These are phyloP conservation scores for Botryotinia calthae DNA, from an alignment of 2,329 filamentous ascomycete genomes.

Conservation along the genomic window DNA sequence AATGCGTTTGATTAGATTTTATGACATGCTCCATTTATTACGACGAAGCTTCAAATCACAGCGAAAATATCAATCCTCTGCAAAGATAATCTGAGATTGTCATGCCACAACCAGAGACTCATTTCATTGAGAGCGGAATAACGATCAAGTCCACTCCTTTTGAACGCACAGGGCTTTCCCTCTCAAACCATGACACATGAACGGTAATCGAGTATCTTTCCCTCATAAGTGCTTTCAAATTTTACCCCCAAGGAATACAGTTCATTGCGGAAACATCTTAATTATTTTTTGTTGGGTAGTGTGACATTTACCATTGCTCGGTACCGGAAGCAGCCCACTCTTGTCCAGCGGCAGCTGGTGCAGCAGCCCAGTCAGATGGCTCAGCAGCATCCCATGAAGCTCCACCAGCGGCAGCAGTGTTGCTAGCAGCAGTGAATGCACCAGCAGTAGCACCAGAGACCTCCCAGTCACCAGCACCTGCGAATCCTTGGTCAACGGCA, in stretches of 20 bases:
- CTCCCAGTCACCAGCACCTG: conserved; percentile 73
- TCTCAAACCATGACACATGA: conserved; percentile 49
- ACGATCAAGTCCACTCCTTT: conserved; percentile 42
- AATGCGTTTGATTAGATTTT: conserved; percentile 12
- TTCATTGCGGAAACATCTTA: conserved; percentile 26
- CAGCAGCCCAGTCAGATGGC: conserved; percentile 48
- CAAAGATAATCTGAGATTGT: conserved; percentile 17
- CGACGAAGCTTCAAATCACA: conserved; percentile 5
- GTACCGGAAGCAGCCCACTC: conserved; percentile 55
- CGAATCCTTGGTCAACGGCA: conserved; percentile 77
- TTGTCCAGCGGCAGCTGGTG: conserved; percentile 44
- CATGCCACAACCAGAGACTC: conserved; percentile 17
- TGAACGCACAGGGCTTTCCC: conserved; percentile 97
- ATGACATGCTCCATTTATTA: conserved; percentile 12
- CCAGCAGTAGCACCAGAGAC: conserved; percentile 62
- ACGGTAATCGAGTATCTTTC: conserved; percentile 86
- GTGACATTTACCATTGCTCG: conserved; percentile 38
- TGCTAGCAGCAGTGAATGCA: conserved; percentile 55
- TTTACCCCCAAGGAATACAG: conserved; percentile 43
- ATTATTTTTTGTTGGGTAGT: conserved; percentile 26
- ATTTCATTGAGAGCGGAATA: conserved; percentile 22
- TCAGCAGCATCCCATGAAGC: conserved; percentile 60
- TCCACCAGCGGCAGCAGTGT: conserved; percentile 58
- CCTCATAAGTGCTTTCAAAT: conserved; percentile 89
- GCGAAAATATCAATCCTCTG: conserved; percentile 7